These are phyloP conservation scores for Endoconidiophora polonica DNA, from an alignment of 2,329 filamentous ascomycete species.

Conservation along the genomic window DNA sequence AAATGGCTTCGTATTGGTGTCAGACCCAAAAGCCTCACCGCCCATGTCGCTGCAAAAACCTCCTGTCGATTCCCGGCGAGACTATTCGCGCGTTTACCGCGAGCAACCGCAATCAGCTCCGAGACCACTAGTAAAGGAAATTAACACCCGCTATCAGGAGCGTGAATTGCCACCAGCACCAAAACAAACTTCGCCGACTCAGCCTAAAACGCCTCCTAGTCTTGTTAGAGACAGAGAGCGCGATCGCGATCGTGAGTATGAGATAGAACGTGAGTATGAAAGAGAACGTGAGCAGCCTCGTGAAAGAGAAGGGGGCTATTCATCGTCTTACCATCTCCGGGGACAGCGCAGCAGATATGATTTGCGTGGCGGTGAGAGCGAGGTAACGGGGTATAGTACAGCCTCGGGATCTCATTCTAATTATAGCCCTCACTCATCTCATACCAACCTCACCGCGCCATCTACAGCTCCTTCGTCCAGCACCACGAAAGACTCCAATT, in stretches of 20 bases:
- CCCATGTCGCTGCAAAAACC: conserved; percentile 2
- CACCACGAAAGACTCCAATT: conserved; percentile 1
- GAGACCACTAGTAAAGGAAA: conserved; percentile 1
- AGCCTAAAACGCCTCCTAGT: conserved; percentile 5
- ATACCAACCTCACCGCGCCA: not conserved
- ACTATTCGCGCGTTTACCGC: not conserved
- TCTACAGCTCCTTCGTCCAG: not conserved
- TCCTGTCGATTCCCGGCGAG: conserved; percentile 1
- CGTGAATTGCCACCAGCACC: conserved; percentile 6
- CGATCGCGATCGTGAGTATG: not conserved
- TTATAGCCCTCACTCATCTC: conserved; percentile 7
- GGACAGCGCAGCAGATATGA: conserved; percentile 6
- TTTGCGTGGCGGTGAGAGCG: conserved; percentile 1
- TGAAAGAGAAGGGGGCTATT: conserved; percentile 2
- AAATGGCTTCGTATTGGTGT: conserved; percentile 11
- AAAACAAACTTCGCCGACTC: not conserved
- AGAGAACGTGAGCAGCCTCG: conserved; percentile 4
- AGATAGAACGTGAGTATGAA: not conserved
- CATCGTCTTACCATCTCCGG: conserved; percentile 5
- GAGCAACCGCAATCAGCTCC: not conserved
- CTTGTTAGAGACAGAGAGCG: not conserved
- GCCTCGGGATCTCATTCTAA: conserved; percentile 1
- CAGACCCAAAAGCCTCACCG: conserved; percentile 5
- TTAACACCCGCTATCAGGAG: conserved; percentile 1
- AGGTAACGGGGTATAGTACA: conserved; percentile 1